A percentile compares a stretch with the other conserved stretches of the same genome.
These are phyloP conservation scores for Diaporthe sp. DNA, from an alignment of 2,329 filamentous ascomycete genomes.

Conservation along the genomic window DNA sequence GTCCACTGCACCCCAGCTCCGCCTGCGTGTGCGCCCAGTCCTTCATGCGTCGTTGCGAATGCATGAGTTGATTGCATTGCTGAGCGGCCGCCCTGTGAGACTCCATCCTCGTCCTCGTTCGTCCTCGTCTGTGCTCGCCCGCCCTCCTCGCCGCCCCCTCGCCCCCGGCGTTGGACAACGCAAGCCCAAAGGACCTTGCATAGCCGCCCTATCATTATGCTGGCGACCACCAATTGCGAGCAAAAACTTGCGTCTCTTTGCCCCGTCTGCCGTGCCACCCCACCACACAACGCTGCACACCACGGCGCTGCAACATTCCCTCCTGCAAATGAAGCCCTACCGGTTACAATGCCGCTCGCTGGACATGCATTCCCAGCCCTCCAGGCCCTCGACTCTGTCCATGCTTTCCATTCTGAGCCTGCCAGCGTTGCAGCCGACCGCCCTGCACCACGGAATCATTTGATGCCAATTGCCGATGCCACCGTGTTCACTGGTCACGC, in stretches of 20 bases:
- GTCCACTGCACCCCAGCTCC: neutral
- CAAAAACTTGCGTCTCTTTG: neutral
- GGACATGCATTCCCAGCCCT: constrained; percentile 25
- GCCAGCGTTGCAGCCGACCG: constrained; percentile 26
- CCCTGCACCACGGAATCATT: constrained; percentile 3
- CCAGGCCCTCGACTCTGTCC: neutral
- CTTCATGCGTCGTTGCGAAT: constrained; percentile 16
- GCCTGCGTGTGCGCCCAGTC: neutral
- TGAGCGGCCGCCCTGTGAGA: constrained; percentile 32
- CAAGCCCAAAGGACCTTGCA: constrained; percentile 27
- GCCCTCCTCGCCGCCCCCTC: neutral
- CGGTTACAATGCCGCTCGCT: constrained; percentile 22
- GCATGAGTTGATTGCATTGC: constrained; percentile 20
- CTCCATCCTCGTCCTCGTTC: constrained; percentile 15
- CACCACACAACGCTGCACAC: constrained; percentile 8
- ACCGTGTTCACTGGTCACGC: constrained; percentile 22
- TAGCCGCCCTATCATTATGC: constrained; percentile 26
- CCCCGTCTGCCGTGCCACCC: constrained; percentile 26
- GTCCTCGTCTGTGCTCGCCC: neutral
- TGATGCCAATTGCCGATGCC: constrained; percentile 29
- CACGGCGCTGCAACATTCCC: constrained; percentile 1
- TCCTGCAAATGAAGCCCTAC: constrained; percentile 17
- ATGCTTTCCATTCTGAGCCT: constrained; percentile 24
- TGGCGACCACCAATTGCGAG: constrained; percentile 19
- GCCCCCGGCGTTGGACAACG: constrained; percentile 7